A percentile compares a stretch with the other conserved stretches of the same genome.
Conservation (phyloP, 1,284 basidiomycete genomes). For the Cutaneotrichosporon cavernicola region DNA sequence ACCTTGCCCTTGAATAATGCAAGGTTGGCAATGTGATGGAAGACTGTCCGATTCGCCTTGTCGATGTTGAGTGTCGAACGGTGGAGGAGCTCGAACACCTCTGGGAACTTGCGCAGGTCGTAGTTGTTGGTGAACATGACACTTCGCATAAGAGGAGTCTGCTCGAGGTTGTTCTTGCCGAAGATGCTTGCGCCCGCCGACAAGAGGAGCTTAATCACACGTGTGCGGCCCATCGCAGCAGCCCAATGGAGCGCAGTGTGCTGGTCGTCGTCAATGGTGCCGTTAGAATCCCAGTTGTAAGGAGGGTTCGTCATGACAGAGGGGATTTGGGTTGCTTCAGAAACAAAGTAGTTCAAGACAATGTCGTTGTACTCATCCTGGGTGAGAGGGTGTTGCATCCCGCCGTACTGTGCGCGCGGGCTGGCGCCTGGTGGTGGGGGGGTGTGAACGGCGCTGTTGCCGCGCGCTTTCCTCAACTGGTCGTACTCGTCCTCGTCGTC, state of each 20-base stretch:
- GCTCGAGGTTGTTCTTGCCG: constrained; percentile 93
- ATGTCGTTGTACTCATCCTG: constrained; percentile 78
- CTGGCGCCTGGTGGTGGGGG: constrained; percentile 33
- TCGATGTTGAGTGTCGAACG: constrained; percentile 98
- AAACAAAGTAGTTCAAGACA: constrained; percentile 98
- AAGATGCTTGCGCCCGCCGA: constrained; percentile 96
- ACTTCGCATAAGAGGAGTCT: constrained; percentile 96
- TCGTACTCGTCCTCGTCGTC: constrained; percentile 43
- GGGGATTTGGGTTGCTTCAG: constrained; percentile 92
- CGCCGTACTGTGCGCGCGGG: constrained; percentile 21
- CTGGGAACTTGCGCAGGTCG: constrained; percentile 97
- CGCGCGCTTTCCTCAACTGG: constrained; percentile 38
- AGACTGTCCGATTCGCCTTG: constrained; percentile 95
- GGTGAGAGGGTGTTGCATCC: constrained; percentile 36
- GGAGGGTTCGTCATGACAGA: constrained; percentile 85
- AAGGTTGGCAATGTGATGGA: constrained; percentile 98
- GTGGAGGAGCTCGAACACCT: constrained; percentile 94
- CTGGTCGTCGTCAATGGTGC: constrained; percentile 96
- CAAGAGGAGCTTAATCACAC: constrained; percentile 91
- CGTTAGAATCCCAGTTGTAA: constrained; percentile 89
- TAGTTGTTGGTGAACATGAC: constrained; percentile 99
- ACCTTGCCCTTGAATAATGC: constrained; percentile 97
- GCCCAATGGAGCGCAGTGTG: constrained; percentile 99
- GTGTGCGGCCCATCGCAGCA: constrained; percentile 96
- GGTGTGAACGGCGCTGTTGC: constrained; percentile 47